Conservation (phyloP, 371 early-diverging fungal genomes). For the Circinella minor region DNA sequence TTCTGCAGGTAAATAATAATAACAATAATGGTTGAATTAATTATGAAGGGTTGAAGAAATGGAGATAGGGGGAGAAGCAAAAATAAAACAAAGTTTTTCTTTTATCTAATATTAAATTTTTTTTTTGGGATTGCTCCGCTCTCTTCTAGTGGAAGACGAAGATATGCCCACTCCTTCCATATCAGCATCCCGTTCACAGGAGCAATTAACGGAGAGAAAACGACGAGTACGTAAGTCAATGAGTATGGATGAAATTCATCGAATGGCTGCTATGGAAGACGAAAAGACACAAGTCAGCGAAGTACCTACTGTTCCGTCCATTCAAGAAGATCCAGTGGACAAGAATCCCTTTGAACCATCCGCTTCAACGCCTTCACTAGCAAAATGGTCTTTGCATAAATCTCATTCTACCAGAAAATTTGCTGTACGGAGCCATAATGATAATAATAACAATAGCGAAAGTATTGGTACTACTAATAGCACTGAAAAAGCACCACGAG, state of each 20-base stretch:
- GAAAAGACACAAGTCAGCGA: constrained; percentile 13
- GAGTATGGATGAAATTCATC: constrained; percentile 21
- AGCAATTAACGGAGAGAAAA: constrained; percentile 9
- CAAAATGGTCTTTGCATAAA: background rate
- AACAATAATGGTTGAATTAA: background rate
- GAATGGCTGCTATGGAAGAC: constrained; percentile 9
- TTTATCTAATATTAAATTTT: too few species aligned
- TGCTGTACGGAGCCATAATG: background rate
- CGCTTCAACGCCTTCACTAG: background rate
- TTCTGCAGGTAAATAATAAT: background rate
- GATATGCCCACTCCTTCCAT: background rate
- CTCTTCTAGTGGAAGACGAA: background rate
- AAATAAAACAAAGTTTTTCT: too few species aligned
- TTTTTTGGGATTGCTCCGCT: background rate
- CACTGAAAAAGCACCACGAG: background rate
- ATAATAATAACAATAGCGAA: background rate
- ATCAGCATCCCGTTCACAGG: background rate
- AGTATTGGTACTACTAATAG: background rate
- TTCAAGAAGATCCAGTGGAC: background rate
- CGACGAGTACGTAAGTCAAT: constrained; percentile 23
- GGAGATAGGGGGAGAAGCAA: too few species aligned
- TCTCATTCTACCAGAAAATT: background rate
- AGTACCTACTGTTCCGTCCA: background rate
- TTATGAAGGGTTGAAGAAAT: too few species aligned
- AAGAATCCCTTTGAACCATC: background rate